A percentile compares a stretch with the other conserved stretches of the same genome.
These are phyloP conservation scores for Friedmanniomyces simplex DNA, from an alignment of 495 filamentous ascomycete species.

Conservation along the genomic window DNA sequence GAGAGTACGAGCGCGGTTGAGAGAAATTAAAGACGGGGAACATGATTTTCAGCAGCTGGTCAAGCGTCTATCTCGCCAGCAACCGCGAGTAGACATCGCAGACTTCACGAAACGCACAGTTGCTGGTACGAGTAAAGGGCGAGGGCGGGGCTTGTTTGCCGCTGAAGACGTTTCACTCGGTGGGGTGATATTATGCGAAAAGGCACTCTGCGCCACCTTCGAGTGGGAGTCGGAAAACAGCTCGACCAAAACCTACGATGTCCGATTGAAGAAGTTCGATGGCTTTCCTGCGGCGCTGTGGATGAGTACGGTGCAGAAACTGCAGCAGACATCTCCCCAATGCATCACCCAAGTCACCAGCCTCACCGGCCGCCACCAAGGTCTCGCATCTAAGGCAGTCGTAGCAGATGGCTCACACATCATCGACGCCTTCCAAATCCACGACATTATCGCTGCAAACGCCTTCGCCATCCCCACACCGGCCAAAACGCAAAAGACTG, in stretches of 20 bases:
- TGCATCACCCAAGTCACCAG: slow-evolving; percentile 13
- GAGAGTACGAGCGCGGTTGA: neutral
- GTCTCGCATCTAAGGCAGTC: slow-evolving; percentile 6
- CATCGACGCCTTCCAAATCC: slow-evolving; percentile 33
- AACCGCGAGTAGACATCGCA: slow-evolving; percentile 27
- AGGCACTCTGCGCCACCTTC: slow-evolving; percentile 20
- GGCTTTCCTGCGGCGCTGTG: slow-evolving; percentile 16
- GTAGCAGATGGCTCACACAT: slow-evolving; percentile 20
- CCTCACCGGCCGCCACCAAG: slow-evolving; percentile 14
- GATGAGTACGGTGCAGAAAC: slow-evolving; percentile 17
- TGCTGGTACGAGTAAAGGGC: slow-evolving; percentile 11
- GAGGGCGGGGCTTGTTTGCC: slow-evolving; percentile 23
- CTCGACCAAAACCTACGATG: slow-evolving; percentile 22
- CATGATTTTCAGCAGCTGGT: slow-evolving; percentile 14
- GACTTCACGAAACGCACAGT: slow-evolving; percentile 22
- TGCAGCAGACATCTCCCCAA: slow-evolving; percentile 19
- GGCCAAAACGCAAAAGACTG: neutral
- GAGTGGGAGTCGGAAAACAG: slow-evolving; percentile 10
- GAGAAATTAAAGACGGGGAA: neutral
- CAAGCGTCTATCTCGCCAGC: slow-evolving; percentile 21
- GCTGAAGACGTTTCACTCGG: slow-evolving; percentile 11
- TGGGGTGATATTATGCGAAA: slow-evolving; percentile 21
- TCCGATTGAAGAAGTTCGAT: slow-evolving; percentile 16
- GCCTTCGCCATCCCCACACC: slow-evolving; percentile 25
- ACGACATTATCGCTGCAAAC: slow-evolving; percentile 32